Evolutionary conservation across 306 rosid species (phyloP).

Genomic region (Casuarina cunninghamiana): DNA sequence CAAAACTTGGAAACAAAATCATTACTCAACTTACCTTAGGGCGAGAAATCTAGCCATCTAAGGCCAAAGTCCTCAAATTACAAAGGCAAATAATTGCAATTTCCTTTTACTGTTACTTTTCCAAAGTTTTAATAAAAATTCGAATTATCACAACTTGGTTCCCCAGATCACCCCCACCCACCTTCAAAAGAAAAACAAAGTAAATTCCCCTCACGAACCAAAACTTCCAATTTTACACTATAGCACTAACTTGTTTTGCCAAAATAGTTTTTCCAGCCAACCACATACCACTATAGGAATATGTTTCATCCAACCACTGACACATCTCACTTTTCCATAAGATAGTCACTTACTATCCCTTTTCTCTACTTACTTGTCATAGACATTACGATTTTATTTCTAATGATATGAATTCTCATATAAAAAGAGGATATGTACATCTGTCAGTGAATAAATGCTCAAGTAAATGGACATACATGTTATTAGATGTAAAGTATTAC

Average conservation of each 20-base stretch:
- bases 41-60: background rate
- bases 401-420: background rate
- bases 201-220: background rate
- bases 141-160: background rate
- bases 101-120: background rate
- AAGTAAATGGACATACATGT: too few species aligned
- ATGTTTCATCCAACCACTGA: background rate
- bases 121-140: background rate
- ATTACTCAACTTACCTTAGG: background rate
- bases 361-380: background rate
- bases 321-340: background rate
- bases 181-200: background rate
- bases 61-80: background rate
- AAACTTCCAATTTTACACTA: background rate
- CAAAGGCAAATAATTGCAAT: background rate
- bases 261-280: background rate
- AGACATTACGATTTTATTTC: too few species aligned
- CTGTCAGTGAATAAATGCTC: too few species aligned
- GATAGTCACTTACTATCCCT: background rate
- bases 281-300: background rate
- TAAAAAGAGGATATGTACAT: background rate
- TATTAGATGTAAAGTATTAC: constrained; percentile 35
- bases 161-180: background rate
- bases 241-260: background rate
- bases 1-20: background rate